Evolutionary conservation across 768 basidiomycete species (phyloP).

Genomic region (Harrya chromipes): DNA sequence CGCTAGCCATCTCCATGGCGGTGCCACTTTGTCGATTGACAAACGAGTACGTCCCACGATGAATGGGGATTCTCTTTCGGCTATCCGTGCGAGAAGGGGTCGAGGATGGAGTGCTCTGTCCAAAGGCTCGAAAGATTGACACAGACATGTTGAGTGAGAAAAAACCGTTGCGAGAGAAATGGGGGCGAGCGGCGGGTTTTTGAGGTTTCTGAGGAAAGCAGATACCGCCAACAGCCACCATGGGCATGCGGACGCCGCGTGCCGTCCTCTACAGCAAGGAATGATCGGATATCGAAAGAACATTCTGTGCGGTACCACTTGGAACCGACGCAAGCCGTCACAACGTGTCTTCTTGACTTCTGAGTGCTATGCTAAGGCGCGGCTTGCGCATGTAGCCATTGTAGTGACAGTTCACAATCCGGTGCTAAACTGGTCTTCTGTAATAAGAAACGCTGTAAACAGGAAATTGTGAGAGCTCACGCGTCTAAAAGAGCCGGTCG

Average conservation of each 20-base stretch:
- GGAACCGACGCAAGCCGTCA: slow-evolving; percentile 2
- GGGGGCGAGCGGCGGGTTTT: slow-evolving; percentile 2
- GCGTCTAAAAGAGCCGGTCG: background rate
- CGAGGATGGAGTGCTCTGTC: slow-evolving; percentile 10
- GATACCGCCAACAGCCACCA: slow-evolving; percentile 14
- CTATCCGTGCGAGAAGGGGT: slow-evolving; percentile 9
- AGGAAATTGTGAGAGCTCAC: no score
- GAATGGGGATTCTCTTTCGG: slow-evolving; percentile 23
- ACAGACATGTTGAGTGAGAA: slow-evolving; percentile 14
- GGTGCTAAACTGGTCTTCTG: background rate
- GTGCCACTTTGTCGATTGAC: slow-evolving; percentile 33
- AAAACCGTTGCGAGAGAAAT: background rate
- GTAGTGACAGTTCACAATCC: background rate
- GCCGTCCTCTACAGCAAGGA: slow-evolving; percentile 1
- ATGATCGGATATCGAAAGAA: slow-evolving; percentile 10
- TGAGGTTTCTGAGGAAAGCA: slow-evolving; percentile 2
- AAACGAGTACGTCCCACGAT: slow-evolving; percentile 31
- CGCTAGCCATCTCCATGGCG: slow-evolving; percentile 27
- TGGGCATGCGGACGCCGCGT: slow-evolving; percentile 20
- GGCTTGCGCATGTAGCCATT: background rate
- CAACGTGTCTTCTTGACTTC: slow-evolving; percentile 18
- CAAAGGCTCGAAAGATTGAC: slow-evolving; percentile 22
- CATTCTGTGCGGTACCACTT: slow-evolving; percentile 9
- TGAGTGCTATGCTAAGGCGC: slow-evolving; percentile 11
- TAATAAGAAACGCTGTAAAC: background rate